These are phyloP conservation scores for Avicennia marina DNA, from an alignment of 257 asterid genomes.

Conservation along the genomic window DNA sequence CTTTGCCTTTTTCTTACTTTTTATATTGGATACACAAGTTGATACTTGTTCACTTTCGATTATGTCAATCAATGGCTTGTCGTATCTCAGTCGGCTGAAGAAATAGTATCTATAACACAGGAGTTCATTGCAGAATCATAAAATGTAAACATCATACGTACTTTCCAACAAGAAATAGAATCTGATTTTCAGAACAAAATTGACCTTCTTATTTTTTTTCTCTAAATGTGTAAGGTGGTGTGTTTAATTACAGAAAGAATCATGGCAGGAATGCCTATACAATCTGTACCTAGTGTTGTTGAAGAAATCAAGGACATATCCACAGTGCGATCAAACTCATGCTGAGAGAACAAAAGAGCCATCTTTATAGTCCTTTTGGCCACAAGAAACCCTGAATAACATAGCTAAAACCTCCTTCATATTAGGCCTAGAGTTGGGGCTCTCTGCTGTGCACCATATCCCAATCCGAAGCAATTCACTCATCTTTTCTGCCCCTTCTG, in stretches of 20 bases:
- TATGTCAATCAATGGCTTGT: too few species aligned
- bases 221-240: conserved; percentile 7
- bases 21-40: too few species aligned
- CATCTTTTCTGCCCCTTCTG: conserved; percentile 71
- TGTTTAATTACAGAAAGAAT: conserved; percentile 40
- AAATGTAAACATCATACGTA: background rate
- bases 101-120: too few species aligned
- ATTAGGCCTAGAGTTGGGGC: conserved; percentile 71
- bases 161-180: background rate
- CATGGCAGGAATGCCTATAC: conserved; percentile 7
- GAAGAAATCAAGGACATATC: too few species aligned
- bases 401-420: conserved; percentile 86
- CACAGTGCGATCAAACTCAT: background rate
- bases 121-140: too few species aligned
- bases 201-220: conserved; percentile 1
- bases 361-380: conserved; percentile 21
- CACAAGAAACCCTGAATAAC: conserved; percentile 55
- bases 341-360: conserved; percentile 29
- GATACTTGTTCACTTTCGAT: too few species aligned
- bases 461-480: conserved; percentile 67
- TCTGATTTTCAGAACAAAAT: conserved; percentile 19
- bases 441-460: conserved; percentile 70
- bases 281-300: conserved; percentile 5
- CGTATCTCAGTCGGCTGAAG: too few species aligned
- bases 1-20: too few species aligned